Base-by-base conservation (phyloP, 768 basidiomycete genomes). In the Mycena rebaudengoi region DNA sequence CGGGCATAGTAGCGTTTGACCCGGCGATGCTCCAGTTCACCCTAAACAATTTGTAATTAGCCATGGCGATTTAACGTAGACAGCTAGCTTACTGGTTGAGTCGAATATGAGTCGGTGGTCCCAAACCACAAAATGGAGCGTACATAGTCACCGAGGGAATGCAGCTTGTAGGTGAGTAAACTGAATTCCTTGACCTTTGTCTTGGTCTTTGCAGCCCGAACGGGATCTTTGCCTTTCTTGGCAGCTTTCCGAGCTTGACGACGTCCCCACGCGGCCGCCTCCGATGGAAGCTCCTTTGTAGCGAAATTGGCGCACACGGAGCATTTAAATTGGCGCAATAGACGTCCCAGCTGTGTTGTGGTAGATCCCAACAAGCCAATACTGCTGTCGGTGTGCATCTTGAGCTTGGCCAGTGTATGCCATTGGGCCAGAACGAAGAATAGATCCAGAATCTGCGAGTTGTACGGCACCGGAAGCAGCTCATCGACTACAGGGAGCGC, bases 331-430 rank as follows among this genome's bases (percentile, higher is more conserved):
- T 30, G 14, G 0, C 75, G 73, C 8, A 77, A 44, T 6, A 40
- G 23, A 5, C 51, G 21, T 1, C 78, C 71, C 5, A 79, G 70
- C 1, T 12, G 21, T 2, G 11, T 52, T 4, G 76, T 77, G 1
- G 41, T 43, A 0, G 26, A 10, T 4, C 70, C 64, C 1, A 78
- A 62, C 20, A 66, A 30, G 0, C 51, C 28, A 0, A 80, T 43
- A 1, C 75, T 74, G 0, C 55, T 26, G 14, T 73, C 65, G 0
- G 75, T 75, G 30, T 79, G 79, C 20, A 78, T 25, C 0, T 71
- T 66, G 1, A 79, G 70, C 46, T 80, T 80, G 0, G 76, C 78
- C 2, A 76, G 66, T 4, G 73, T 70, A 48, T 80, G 77, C n/a
- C n/a, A n/a, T n/a, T n/a, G n/a, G n/a, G n/a, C n/a, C n/a, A n/a